Evolutionary conservation across 305 asterid species (phyloP).

Genomic region (Fraxinus ornus): DNA sequence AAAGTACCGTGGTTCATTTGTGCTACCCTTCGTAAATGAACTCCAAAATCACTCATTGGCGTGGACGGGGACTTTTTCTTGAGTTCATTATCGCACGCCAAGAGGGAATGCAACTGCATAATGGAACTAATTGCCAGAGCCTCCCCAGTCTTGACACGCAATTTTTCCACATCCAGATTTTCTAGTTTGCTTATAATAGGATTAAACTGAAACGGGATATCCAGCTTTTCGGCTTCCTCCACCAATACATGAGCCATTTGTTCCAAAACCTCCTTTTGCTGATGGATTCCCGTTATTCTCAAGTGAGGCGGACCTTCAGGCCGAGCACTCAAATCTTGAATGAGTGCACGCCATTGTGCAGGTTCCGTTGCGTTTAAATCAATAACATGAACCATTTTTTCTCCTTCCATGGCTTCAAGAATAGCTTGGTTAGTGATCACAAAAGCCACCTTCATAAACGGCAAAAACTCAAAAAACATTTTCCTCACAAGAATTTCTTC

Average conservation of each 20-base stretch:
- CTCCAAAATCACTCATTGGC: slow-evolving; percentile 35
- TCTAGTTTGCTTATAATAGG: slow-evolving; percentile 64
- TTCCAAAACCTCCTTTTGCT: slow-evolving; percentile 59
- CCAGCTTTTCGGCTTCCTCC: slow-evolving; percentile 80
- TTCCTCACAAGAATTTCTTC: slow-evolving; percentile 65
- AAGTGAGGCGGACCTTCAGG: slow-evolving; percentile 97
- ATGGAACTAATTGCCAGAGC: slow-evolving; percentile 77
- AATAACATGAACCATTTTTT: slow-evolving; percentile 80
- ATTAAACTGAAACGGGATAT: slow-evolving; percentile 83
- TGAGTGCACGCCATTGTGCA: slow-evolving; percentile 77
- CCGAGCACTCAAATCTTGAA: slow-evolving; percentile 77
- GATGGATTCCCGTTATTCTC: slow-evolving; percentile 79
- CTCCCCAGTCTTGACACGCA: slow-evolving; percentile 90
- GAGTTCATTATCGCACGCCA: slow-evolving; percentile 45
- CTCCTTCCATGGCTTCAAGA: slow-evolving; percentile 94
- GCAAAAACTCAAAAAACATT: slow-evolving; percentile 72
- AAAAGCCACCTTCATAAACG: slow-evolving; percentile 75
- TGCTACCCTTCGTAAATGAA: slow-evolving; percentile 47
- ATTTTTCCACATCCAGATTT: slow-evolving; percentile 58
- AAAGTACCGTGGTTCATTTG: slow-evolving; percentile 44
- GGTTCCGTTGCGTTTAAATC: slow-evolving; percentile 76
- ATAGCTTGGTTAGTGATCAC: slow-evolving; percentile 79
- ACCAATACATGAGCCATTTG: slow-evolving; percentile 70
- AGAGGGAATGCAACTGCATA: slow-evolving; percentile 65
- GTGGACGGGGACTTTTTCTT: slow-evolving; percentile 41